These are phyloP conservation scores for Pyricularia sp. DNA, from an alignment of 2,329 filamentous ascomycete species.

Conservation along the genomic window DNA sequence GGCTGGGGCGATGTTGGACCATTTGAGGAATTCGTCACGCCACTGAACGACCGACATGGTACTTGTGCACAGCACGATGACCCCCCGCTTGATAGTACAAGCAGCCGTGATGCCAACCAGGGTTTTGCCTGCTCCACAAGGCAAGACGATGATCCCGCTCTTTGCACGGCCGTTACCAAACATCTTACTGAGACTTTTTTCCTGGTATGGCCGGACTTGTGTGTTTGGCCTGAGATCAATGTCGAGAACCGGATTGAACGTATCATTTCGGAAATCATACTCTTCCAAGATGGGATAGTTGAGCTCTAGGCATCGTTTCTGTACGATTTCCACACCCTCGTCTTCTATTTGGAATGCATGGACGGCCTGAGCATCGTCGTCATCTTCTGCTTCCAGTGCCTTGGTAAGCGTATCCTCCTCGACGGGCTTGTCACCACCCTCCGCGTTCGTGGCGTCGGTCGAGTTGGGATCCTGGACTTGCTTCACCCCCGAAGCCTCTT, in stretches of 20 bases:
- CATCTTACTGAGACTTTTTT: slow-evolving; percentile 96
- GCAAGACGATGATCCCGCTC: slow-evolving; percentile 86
- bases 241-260: slow-evolving; percentile 71
- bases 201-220: slow-evolving; percentile 81
- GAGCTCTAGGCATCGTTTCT: slow-evolving; percentile 73
- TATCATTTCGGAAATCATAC: slow-evolving; percentile 85
- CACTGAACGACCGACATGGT: slow-evolving; percentile 94
- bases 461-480: background rate
- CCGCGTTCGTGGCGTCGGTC: background rate
- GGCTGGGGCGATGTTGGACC: slow-evolving; percentile 81
- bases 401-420: background rate
- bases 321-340: slow-evolving; percentile 66
- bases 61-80: slow-evolving; percentile 83
- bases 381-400: background rate
- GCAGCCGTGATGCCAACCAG: slow-evolving; percentile 87
- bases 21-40: slow-evolving; percentile 86
- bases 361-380: slow-evolving; percentile 49
- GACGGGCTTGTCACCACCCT: background rate
- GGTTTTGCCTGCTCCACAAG: slow-evolving; percentile 88
- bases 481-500: slow-evolving; percentile 58
- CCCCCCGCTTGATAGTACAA: slow-evolving; percentile 88
- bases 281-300: slow-evolving; percentile 80
- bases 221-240: slow-evolving; percentile 79
- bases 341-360: slow-evolving; percentile 83
- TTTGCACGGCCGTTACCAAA: slow-evolving; percentile 91